Evolutionary conservation across 176 grass and related monocot genomes (phyloP), one percentile per base, ranked within the genome.

Genomic region (Paspalum vaginatum): DNA sequence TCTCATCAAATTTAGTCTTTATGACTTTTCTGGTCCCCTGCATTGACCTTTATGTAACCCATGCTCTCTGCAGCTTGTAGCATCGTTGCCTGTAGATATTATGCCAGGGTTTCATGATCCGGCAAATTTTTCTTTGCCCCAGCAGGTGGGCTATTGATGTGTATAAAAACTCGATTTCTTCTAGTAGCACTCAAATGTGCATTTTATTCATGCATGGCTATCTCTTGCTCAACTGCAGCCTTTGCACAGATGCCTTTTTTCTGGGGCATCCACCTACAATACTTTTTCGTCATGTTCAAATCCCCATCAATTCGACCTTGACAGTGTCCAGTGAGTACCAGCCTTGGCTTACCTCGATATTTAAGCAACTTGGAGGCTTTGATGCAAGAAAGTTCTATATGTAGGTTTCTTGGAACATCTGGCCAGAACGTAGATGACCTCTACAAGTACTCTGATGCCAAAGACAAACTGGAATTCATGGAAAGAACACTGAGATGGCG

Each of bases 361-460:
- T 54, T 67, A 81, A 77, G 5, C 11, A 65, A 16, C 22, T 47
- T 81, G 9, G 48, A 69, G 2, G 71, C 51, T 66, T 61, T 84
- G 38, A 91, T 75, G 27, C 20, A 18, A 20, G 53, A 52, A 77
- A 76, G 32, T 45, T 71, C 27, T 61, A 16, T 83, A 40, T 83
- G 57, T 68, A 99, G 96, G 62, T 99, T 95, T 84, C 59, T 95
- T 62, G 96, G 96, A 86, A 95, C 92, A 79, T 95, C 96, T 86
- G 96, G 92, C 4, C 96, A 99, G 88, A 99, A 95, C 72, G 88
- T 99, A 84, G 92, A 93, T 61, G 92, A 99, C 66, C 86, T 99
- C 46, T 88, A 79, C 66, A 99, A 89, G 72, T 93, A 99, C 78
- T 90, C 90, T 76, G 92, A 99, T 79, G 92, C 90, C 18, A 93